Conservation (phyloP, 164 flowering plant genomes). For the Pachysandra terminalis region DNA sequence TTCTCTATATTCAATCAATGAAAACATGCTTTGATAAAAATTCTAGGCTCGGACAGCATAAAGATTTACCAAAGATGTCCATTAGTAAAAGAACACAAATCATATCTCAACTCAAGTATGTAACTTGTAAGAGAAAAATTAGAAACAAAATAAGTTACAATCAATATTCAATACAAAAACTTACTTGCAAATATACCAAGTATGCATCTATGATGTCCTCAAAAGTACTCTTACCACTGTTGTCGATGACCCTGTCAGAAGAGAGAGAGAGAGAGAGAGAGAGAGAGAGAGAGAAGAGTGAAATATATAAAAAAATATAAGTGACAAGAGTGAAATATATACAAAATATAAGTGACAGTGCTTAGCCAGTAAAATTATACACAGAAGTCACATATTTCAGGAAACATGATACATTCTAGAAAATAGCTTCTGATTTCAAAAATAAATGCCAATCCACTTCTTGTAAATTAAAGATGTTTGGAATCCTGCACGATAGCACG, state of each 20-base stretch:
- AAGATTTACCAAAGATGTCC: background rate
- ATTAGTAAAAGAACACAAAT: background rate
- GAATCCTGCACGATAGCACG: background rate
- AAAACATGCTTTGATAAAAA: background rate
- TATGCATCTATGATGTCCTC: conserved; percentile 89
- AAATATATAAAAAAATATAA: background rate
- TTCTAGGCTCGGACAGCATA: background rate
- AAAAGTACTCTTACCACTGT: conserved; percentile 41
- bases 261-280: conserved; percentile 12
- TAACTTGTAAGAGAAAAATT: background rate
- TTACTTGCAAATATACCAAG: conserved; percentile 81
- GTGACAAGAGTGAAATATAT: background rate
- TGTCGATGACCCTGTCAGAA: conserved; percentile 48
- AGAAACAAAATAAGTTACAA: background rate
- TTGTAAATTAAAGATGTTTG: background rate
- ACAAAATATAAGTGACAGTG: no score
- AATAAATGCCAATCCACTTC: background rate
- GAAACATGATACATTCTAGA: no score
- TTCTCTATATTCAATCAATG: background rate
- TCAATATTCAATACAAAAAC: conserved; percentile 21
- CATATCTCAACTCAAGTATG: background rate
- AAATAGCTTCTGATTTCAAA: no score
- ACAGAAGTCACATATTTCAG: no score
- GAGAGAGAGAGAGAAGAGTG: background rate
- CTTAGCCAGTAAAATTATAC: conserved; percentile 7